Base-by-base conservation (phyloP, 1,284 basidiomycete genomes). In the Trametes hirsuta region DNA sequence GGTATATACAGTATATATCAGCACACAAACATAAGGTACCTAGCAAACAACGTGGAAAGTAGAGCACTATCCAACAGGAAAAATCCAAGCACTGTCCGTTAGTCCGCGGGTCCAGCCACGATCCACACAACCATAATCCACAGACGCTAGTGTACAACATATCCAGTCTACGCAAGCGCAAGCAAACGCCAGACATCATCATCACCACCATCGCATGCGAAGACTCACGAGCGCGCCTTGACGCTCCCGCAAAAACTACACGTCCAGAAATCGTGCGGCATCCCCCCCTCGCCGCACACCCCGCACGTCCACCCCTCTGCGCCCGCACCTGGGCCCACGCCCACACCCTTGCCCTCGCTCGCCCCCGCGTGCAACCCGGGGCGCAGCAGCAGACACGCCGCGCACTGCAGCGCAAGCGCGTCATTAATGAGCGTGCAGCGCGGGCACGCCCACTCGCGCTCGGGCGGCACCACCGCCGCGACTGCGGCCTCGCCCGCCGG, bases 341-440 rank as follows among this genome's bases (percentile, higher is more conserved):
- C 78, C 72, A 69, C 91, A 93, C 15, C 75, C 77, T 90, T 90
- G 93, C 4, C 81, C 81, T 25, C 74, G 71, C 14, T 22, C 5
- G 22, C 21, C 36, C 48, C 48, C 12, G 37, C 48, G 21, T 12
- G 22, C 12, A 50, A 3, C 14, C 66, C 62, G 0, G 88, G 86
- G 40, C 83, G 83, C 24, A 74, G 72, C 1, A 80, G 71, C 12
- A 76, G 67, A 69, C 93, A 95, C 3, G 84, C 87, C 4, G 83
- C 82, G 69, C 92, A 94, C 40, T 84, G 77, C 41, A 83, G 69
- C 1, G 78, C 72, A 44, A 76, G 66, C 1, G 76, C 59, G 1
- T 72, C 64, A 68, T 95, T 95, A 46, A 87, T 61, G 24, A 93
- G 80, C 2, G 93, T 95, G 74, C 93, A 95, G 11, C 75, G 73